phyloP scores from a whole-genome alignment of 495 filamentous ascomycete species.

The Margaritispora aquatica region DNA sequence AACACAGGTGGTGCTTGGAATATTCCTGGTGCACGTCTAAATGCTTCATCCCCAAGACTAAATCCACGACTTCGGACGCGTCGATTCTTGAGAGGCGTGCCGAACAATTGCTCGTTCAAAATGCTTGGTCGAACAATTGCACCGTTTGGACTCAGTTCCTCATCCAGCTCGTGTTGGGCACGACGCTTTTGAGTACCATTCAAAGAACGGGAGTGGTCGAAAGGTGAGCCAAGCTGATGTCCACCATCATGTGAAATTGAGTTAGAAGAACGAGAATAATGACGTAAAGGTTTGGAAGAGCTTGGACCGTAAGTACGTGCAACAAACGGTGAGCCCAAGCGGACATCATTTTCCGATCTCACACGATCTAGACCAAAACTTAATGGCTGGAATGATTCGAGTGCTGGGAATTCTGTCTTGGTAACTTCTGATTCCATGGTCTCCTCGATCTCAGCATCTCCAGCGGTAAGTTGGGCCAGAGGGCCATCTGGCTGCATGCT shows the following conservation, averaged over 20 bases:
- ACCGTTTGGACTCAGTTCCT: conserved; percentile 39
- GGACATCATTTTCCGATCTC: conserved; percentile 14
- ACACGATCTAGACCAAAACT: conserved; percentile 5
- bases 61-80: conserved; percentile 50
- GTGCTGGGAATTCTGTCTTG: conserved; percentile 9
- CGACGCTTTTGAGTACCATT: conserved; percentile 47
- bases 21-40: background rate
- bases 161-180: conserved; percentile 38
- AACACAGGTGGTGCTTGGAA: conserved; percentile 26
- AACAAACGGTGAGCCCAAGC: conserved; percentile 48
- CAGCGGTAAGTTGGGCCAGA: conserved; percentile 46
- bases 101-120: conserved; percentile 41
- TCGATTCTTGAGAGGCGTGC: conserved; percentile 32
- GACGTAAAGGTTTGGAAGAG: conserved; percentile 21
- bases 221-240: conserved; percentile 41
- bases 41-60: conserved; percentile 43
- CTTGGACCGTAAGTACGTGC: conserved; percentile 52
- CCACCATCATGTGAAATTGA: conserved; percentile 31
- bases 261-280: conserved; percentile 21
- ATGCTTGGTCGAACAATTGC: conserved; percentile 41
- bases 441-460: conserved; percentile 15
- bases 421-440: background rate
- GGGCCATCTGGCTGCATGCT: conserved; percentile 70
- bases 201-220: conserved; percentile 38
- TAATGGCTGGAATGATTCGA: conserved; percentile 16